Evolutionary conservation across 371 early-diverging fungal genomes (phyloP), one percentile per base, ranked within the genome.

Genomic region (Mycotypha africana): DNA sequence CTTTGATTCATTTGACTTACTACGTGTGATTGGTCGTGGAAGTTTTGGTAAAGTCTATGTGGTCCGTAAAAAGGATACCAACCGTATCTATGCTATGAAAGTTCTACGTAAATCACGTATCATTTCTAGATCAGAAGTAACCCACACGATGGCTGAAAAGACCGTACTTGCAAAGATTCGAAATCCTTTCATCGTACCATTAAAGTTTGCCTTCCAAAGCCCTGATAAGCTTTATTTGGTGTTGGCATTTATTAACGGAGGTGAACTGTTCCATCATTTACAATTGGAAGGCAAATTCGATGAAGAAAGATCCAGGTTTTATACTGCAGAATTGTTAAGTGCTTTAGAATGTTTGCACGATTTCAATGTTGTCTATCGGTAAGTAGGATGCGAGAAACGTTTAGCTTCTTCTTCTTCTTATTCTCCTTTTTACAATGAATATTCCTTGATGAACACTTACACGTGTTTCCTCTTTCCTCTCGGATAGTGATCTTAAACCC

Each of bases 11-110:
- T 97, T 97, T 72, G 93, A 95, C 52, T 68, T 97, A 46, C 79
- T 97, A 28, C 90, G 89, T 61, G 94, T 95, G 22, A 87, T 99
- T 55, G 98, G 98, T 33, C 90, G 91, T 65, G 98, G 97, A 15
- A 83, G 84, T 56, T 97, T 97, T 78, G 97, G 97, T 51, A 97
- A 97, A 79, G 92, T 98, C 11, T 91, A 94, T 82, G 94, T 95
- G 61, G 95, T 95, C 20, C 86, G 92, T 36, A 92, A 97, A 66
- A 85, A 85, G 50, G 93, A 94, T 60, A 93, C 93, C 15, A 85
- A 83, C 49, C 87, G 94, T 45, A 92, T 95, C 62, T 95, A 97
- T 64, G 99, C 99, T 39, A 90, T 99, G 89, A 99, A 99, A 67
- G 92, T 95, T 32, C 60, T 97, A 42, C 82, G 84, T 47, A 98